A percentile compares a stretch with the other conserved stretches of the same genome.
Evolutionary conservation across 306 rosid species (phyloP).

Genomic region (Corylus heterophylla): DNA sequence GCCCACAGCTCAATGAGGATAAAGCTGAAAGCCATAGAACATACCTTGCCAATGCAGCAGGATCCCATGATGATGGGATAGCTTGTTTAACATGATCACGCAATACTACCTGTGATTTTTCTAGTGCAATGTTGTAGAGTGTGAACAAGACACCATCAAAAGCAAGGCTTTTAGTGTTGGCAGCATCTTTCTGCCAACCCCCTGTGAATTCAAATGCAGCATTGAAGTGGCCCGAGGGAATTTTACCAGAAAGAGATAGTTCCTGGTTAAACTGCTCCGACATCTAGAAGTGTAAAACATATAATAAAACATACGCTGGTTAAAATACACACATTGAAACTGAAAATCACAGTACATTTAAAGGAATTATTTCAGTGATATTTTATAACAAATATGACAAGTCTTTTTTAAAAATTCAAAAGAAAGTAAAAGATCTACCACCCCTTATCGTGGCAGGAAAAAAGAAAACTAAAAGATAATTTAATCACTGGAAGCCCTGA

Average conservation of each 20-base stretch:
- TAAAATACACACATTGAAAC: neutral
- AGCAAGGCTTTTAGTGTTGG: constrained; percentile 74
- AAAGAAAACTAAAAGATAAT: neutral
- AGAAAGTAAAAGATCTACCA: neutral
- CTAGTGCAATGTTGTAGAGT: constrained; percentile 67
- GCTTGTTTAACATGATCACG: constrained; percentile 67
- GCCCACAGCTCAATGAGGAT: neutral
- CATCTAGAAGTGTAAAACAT: constrained; percentile 48
- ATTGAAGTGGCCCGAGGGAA: constrained; percentile 83
- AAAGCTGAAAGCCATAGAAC: constrained; percentile 11
- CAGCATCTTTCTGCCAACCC: constrained; percentile 87
- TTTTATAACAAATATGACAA: neutral
- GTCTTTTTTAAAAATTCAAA: neutral
- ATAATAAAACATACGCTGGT: neutral
- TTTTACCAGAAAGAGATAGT: constrained; percentile 72
- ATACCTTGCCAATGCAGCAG: constrained; percentile 76
- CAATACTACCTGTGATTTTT: constrained; percentile 62
- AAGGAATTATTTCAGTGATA: neutral
- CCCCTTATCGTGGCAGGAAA: neutral
- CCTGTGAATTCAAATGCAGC: constrained; percentile 66
- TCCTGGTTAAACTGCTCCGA: constrained; percentile 89
- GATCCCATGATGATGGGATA: constrained; percentile 89
- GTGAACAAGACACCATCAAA: constrained; percentile 72
- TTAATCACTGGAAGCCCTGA: too few relatives aligned
- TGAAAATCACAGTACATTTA: neutral